Evolutionary conservation across 768 basidiomycete genomes (phyloP).

Genomic region (Russula abietina): DNA sequence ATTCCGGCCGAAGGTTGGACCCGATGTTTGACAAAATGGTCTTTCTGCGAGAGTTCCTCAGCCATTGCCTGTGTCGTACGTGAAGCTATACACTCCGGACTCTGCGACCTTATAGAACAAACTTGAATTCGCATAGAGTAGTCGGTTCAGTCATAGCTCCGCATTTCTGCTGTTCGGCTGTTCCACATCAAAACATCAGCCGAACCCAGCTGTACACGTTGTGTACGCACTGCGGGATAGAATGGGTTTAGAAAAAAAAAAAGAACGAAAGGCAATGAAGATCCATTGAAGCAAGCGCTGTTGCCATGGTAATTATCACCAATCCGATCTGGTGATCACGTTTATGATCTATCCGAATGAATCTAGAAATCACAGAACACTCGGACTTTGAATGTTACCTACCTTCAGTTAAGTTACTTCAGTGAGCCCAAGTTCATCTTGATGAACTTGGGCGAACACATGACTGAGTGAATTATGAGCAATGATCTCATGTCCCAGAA

Average conservation of each 20-base stretch:
- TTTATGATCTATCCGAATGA: not conserved
- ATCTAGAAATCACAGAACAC: not conserved
- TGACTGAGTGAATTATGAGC: not conserved
- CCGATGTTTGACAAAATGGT: too few species aligned
- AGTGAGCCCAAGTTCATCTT: too few species aligned
- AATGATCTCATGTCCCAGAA: too few species aligned
- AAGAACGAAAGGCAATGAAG: not conserved
- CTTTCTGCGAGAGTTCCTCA: too few species aligned
- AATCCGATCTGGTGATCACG: not conserved
- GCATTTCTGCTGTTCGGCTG: not conserved
- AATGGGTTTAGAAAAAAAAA: too few species aligned
- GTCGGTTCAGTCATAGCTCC: not conserved
- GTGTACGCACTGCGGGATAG: too few species aligned
- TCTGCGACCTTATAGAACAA: too few species aligned
- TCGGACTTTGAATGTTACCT: too few species aligned
- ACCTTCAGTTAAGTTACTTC: too few species aligned
- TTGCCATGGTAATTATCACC: not conserved
- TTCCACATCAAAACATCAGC: not conserved
- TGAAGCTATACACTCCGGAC: not conserved
- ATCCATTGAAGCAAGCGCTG: not conserved
- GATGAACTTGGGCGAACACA: too few species aligned
- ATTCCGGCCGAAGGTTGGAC: too few species aligned
- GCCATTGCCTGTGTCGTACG: not conserved
- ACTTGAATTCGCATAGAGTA: not conserved
- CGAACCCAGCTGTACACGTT: too few species aligned